Conservation (phyloP, 345 rosid genomes). For the Sonneratia caseolaris region DNA sequence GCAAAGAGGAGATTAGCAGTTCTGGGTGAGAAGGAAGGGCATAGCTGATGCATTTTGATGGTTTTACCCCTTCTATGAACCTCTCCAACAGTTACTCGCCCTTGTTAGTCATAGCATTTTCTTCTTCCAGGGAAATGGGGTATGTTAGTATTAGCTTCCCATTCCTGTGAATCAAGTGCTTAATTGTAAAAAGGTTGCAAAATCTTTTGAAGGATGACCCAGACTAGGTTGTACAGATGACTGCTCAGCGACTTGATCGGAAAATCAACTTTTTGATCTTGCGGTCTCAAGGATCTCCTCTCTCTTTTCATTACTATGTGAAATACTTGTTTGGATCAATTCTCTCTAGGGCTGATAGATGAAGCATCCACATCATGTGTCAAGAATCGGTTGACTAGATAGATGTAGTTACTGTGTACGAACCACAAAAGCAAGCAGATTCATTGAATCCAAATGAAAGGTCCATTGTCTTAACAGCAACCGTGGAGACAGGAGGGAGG, state of each 20-base stretch:
- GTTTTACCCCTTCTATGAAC: neutral
- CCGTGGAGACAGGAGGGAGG: neutral
- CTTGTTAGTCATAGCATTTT: neutral
- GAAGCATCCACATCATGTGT: neutral
- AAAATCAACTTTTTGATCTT: neutral
- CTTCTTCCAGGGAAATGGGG: neutral
- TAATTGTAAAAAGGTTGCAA: neutral
- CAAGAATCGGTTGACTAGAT: neutral
- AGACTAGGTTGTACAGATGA: slow-evolving; percentile 9
- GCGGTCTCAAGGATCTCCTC: neutral
- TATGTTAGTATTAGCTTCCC: neutral
- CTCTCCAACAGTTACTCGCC: neutral
- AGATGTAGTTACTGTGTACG: neutral
- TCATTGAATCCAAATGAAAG: neutral
- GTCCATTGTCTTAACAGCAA: neutral
- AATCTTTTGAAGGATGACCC: neutral
- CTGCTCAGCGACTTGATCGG: neutral
- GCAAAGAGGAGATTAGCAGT: slow-evolving; percentile 59
- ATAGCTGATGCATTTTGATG: slow-evolving; percentile 3
- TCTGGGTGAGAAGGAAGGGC: slow-evolving; percentile 11
- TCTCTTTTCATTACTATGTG: neutral
- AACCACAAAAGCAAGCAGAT: neutral
- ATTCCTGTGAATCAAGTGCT: neutral
- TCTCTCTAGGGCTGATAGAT: neutral
- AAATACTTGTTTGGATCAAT: neutral